Percentiles rank a stretch among this genome's conserved stretches.
phyloP scores from a whole-genome alignment of 441 rosid species.

The Syzygium malaccense region DNA sequence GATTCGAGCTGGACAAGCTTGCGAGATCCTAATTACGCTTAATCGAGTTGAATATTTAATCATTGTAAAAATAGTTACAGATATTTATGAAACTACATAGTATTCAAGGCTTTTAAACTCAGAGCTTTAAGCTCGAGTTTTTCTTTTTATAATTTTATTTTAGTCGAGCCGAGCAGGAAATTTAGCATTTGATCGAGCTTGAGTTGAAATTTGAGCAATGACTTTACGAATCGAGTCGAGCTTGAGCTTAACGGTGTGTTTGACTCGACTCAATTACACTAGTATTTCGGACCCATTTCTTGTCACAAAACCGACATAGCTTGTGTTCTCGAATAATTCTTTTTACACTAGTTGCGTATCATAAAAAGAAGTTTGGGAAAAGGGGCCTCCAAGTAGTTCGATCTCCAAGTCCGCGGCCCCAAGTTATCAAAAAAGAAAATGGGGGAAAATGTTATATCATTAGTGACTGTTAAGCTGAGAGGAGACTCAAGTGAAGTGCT shows the following conservation, averaged over 20 bases:
- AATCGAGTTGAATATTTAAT: neutral
- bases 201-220: rapidly evolving
- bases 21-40: neutral
- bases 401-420: neutral
- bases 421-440: neutral
- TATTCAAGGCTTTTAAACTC: neutral
- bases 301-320: neutral
- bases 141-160: neutral
- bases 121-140: neutral
- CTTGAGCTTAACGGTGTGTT: neutral
- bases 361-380: rapidly evolving
- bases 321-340: neutral
- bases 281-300: neutral
- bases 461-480: neutral
- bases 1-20: neutral
- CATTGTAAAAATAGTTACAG: neutral
- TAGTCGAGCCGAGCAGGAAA: neutral
- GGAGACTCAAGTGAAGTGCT: neutral
- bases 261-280: neutral
- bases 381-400: neutral
- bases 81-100: neutral
- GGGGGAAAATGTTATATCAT: neutral
- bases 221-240: neutral
- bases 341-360: neutral
- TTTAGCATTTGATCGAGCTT: neutral